Percentiles rank a stretch among this genome's conserved stretches.
phyloP scores from a whole-genome alignment of 2,329 filamentous ascomycete species.

The Chlorencoelia australis region DNA sequence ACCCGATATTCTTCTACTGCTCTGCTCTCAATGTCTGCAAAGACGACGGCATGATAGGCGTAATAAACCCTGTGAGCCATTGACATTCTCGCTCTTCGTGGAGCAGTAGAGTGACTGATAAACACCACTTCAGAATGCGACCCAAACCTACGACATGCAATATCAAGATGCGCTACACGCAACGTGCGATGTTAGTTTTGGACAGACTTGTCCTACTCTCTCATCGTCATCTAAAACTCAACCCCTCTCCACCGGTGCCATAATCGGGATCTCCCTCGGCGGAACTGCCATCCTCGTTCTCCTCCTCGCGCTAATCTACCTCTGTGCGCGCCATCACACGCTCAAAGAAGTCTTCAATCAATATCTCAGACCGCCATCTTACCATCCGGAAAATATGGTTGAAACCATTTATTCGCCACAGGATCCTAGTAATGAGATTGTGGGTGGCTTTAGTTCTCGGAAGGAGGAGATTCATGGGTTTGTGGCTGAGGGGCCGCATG shows the following conservation, averaged over 20 bases:
- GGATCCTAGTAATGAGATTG: too few species aligned
- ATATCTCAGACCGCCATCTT: conserved; percentile 6
- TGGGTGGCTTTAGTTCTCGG: too few species aligned
- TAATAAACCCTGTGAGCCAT: conserved; percentile 54
- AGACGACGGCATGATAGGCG: conserved; percentile 61
- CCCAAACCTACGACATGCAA: conserved; percentile 17
- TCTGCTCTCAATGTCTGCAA: conserved; percentile 56
- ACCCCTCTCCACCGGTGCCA: conserved; percentile 13
- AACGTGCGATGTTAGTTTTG: conserved; percentile 15
- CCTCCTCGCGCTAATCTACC: conserved; percentile 13
- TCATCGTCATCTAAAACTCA: conserved; percentile 6
- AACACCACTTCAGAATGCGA: conserved; percentile 12
- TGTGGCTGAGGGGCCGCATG: too few species aligned
- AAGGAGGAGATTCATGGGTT: too few species aligned
- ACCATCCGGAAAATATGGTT: conserved; percentile 1
- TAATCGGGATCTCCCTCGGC: conserved; percentile 20
- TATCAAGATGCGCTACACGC: conserved; percentile 14
- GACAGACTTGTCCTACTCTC: conserved; percentile 14
- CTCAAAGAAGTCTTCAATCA: conserved; percentile 15
- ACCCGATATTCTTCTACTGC: conserved; percentile 62
- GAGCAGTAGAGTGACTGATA: background rate
- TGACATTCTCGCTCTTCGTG: background rate
- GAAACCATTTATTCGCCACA: too few species aligned
- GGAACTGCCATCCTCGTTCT: conserved; percentile 15
- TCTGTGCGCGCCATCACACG: conserved; percentile 19